These are phyloP conservation scores for Penicillium digitatum DNA, from an alignment of 2,329 filamentous ascomycete species.

Conservation along the genomic window DNA sequence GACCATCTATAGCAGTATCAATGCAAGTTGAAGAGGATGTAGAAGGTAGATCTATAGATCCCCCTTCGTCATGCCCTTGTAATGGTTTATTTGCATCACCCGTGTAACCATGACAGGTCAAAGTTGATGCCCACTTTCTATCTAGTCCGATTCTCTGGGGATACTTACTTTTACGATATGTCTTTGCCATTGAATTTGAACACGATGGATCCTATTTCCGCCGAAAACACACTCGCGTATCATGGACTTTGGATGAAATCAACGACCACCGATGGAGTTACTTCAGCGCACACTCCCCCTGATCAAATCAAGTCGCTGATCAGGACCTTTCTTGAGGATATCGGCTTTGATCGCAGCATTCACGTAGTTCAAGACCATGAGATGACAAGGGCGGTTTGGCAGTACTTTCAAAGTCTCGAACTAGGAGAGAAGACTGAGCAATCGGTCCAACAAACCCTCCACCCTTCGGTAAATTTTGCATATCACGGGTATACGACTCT, in stretches of 20 bases:
- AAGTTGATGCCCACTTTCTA: too few species aligned
- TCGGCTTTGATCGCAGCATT: slow-evolving; percentile 9
- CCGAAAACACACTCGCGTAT: slow-evolving; percentile 5
- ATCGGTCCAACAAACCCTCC: slow-evolving; percentile 3
- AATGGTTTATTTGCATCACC: too few species aligned
- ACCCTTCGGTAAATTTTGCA: slow-evolving; percentile 5
- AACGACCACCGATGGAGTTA: neutral
- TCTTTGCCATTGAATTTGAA: neutral
- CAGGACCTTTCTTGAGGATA: slow-evolving; percentile 8
- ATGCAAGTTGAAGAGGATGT: too few species aligned
- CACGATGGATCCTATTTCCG: neutral
- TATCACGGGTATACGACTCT: slow-evolving; percentile 7
- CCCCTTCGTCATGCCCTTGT: too few species aligned
- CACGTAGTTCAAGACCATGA: slow-evolving; percentile 3
- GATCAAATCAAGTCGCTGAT: slow-evolving; percentile 8
- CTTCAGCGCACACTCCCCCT: neutral
- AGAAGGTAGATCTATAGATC: too few species aligned
- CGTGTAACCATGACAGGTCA: too few species aligned
- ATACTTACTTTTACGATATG: neutral
- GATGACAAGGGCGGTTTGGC: slow-evolving; percentile 4
- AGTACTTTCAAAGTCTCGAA: slow-evolving; percentile 8
- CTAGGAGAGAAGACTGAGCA: slow-evolving; percentile 1
- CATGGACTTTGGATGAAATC: neutral
- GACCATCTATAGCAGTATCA: too few species aligned
- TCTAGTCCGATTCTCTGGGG: neutral